Conservation (phyloP, 1,284 basidiomycete species). For the Ganoderma lingzhi region DNA sequence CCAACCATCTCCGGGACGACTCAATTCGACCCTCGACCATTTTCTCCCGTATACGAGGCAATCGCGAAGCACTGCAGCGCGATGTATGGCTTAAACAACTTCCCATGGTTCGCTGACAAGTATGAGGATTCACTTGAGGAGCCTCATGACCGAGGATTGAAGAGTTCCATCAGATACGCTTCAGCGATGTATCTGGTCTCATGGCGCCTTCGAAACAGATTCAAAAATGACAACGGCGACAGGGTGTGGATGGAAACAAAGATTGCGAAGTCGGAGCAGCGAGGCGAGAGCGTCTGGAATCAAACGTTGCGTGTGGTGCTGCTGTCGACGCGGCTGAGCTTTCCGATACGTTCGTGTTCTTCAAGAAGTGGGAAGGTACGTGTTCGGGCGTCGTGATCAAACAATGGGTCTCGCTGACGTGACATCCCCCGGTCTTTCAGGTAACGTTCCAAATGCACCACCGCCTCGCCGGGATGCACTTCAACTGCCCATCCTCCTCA, state of each 20-base stretch:
- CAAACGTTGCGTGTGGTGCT: neutral
- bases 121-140: neutral
- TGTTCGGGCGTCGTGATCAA: neutral
- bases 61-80: neutral
- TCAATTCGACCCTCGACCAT: neutral
- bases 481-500: neutral
- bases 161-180: neutral
- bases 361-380: neutral
- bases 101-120: neutral
- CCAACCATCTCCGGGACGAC: too few species aligned
- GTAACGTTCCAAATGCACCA: too few species aligned
- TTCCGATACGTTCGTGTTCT: neutral
- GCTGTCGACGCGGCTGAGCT: neutral
- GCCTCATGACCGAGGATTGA: neutral
- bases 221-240: too few species aligned
- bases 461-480: too few species aligned
- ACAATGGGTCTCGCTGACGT: too few species aligned
- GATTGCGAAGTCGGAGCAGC: neutral
- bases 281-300: neutral
- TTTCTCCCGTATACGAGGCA: neutral
- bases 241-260: too few species aligned
- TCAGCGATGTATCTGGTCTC: neutral
- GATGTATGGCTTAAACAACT: neutral
- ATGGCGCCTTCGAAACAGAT: too few species aligned
- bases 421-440: too few species aligned